Base-by-base conservation (phyloP, 345 rosid genomes). In the Triadica sebifera region DNA sequence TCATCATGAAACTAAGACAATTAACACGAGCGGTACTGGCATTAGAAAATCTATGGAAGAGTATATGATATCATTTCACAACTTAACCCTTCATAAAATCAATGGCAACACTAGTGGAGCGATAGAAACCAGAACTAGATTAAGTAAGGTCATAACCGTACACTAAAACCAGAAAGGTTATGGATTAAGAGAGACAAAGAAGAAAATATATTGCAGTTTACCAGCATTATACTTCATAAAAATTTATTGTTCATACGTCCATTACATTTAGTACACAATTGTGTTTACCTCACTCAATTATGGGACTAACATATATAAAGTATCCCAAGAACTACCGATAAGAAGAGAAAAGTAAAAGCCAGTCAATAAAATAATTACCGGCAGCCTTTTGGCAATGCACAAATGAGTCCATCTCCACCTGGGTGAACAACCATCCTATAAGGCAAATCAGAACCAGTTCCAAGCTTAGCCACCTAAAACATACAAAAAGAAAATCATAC, bases 381-480 rank as follows among this genome's bases (percentile, higher is more conserved):
- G 91, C 99, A 93, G 70, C 88, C 73, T 45, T 87, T 84, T 15
- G 93, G 86, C 69, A 90, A 60, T 43, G 93, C 98, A 69, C 89
- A 93, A n/a, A 95, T 62, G 34, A 91, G 72, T 56, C 98, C 98
- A 69, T 81, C 92, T 72, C 89, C 93, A 8, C 81, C 84, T 25
- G 96, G 93, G 75, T 90, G 97, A 81, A 93, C 89, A 61, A 86
- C 86, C 91, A 91, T 87, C 67, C 97, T 85, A 57, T 95, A 95
- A 74, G 99, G 99, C 74, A 89, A 81, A 75, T 87, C 92, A 61
- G 93, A 81, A 39, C 81, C 97, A 74, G 85, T 74, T 55, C 53
- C 74, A 64, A 76, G 80, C 89, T 75, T 87, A 72, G 79, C 85
- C 47, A 87, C 80, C 98, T 93, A 82, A 80, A 81, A 65, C 41